A percentile compares a stretch with the other conserved stretches of the same genome.
Evolutionary conservation across 768 basidiomycete genomes (phyloP).

Genomic region (Pleurotus cornucopiae): DNA sequence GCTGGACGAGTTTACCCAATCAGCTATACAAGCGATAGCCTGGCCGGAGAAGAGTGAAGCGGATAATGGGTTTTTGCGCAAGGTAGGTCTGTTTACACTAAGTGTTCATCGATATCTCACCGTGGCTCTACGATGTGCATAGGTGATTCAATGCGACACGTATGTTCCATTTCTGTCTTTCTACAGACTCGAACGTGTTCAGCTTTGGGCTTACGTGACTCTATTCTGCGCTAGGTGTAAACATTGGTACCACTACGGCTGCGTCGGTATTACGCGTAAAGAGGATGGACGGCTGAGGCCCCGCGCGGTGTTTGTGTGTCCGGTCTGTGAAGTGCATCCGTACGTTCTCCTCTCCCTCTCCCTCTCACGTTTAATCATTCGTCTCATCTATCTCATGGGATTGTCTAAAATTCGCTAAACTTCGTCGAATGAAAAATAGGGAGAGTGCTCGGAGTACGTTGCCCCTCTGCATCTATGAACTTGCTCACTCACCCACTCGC

Average conservation of each 20-base stretch:
- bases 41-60: conserved; percentile 25
- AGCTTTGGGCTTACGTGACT: neutral
- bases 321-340: conserved; percentile 30
- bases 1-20: neutral
- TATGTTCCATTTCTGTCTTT: too few relatives aligned
- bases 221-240: conserved; percentile 30
- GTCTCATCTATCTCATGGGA: too few relatives aligned
- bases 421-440: neutral
- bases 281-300: conserved; percentile 32
- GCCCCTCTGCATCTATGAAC: too few relatives aligned
- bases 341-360: conserved; percentile 18
- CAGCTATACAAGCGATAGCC: neutral
- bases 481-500: neutral
- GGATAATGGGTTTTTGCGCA: conserved; percentile 22
- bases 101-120: neutral
- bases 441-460: conserved; percentile 13
- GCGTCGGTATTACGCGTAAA: conserved; percentile 31
- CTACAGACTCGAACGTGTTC: too few relatives aligned
- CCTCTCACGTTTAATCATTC: too few relatives aligned
- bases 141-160: conserved; percentile 26
- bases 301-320: conserved; percentile 33
- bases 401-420: too few relatives aligned
- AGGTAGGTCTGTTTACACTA: conserved; percentile 12
- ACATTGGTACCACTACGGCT: conserved; percentile 48
- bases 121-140: neutral